These are phyloP conservation scores for Trichoderma afroharzianum DNA, from an alignment of 2,329 filamentous ascomycete genomes.

Conservation along the genomic window DNA sequence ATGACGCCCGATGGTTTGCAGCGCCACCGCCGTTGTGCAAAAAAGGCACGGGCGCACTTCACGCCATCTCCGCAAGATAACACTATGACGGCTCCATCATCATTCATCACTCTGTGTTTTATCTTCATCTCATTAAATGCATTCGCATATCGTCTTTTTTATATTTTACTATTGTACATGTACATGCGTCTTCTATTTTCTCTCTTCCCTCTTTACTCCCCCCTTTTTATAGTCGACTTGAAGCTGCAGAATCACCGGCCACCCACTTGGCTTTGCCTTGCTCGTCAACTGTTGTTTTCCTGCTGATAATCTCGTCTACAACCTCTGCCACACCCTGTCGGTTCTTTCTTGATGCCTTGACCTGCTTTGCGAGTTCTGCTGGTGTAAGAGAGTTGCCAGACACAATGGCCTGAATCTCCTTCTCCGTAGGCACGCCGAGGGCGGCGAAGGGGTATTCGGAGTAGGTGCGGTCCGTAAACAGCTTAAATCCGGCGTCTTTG, in stretches of 20 bases:
- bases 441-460: slow-evolving; percentile 65
- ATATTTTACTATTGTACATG: slow-evolving; percentile 7
- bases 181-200: neutral
- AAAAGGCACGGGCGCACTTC: neutral
- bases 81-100: neutral
- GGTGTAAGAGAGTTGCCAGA: slow-evolving; percentile 38
- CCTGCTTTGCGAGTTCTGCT: slow-evolving; percentile 58
- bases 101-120: neutral
- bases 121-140: neutral
- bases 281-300: slow-evolving; percentile 53
- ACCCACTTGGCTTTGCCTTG: slow-evolving; percentile 43
- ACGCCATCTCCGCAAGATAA: neutral
- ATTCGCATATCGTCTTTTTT: neutral
- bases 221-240: slow-evolving; percentile 32
- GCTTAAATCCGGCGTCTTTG: slow-evolving; percentile 46
- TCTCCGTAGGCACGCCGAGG: slow-evolving; percentile 74
- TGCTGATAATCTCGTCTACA: slow-evolving; percentile 62
- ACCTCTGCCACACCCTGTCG: slow-evolving; percentile 69
- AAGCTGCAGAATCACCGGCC: slow-evolving; percentile 26
- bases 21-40: neutral
- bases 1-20: slow-evolving; percentile 16
- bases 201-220: neutral
- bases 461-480: slow-evolving; percentile 64
- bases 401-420: slow-evolving; percentile 50
- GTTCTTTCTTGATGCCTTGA: slow-evolving; percentile 56